Evolutionary conservation across 2,329 filamentous ascomycete genomes (phyloP).

Genomic region (Aspergillus neoniger): DNA sequence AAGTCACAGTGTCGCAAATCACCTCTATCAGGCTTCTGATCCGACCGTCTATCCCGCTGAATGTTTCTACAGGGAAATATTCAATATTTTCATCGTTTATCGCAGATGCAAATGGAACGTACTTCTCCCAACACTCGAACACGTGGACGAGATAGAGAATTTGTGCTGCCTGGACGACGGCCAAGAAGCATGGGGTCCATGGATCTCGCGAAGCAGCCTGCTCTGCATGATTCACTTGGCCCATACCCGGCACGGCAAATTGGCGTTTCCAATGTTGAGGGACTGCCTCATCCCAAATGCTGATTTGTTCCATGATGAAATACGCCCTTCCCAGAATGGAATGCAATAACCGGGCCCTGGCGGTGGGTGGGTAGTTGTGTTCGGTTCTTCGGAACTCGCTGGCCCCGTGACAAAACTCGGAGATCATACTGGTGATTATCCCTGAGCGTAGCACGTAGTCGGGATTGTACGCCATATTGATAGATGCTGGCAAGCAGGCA

Average conservation of each 20-base stretch:
- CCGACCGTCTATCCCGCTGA: background rate
- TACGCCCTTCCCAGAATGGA: background rate
- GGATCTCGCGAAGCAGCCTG: background rate
- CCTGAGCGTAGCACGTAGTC: slow-evolving; percentile 2
- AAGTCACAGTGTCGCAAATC: background rate
- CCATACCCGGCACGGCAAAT: background rate
- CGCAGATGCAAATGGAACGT: background rate
- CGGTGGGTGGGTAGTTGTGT: too few relatives aligned
- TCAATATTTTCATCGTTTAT: background rate
- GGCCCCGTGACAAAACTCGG: background rate
- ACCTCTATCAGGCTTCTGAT: background rate
- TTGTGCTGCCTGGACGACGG: slow-evolving; percentile 1
- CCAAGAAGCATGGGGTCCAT: slow-evolving; percentile 1
- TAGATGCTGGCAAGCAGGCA: slow-evolving; percentile 1
- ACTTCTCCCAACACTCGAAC: background rate
- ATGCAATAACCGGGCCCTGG: background rate
- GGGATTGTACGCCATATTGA: background rate
- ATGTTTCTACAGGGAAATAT: background rate
- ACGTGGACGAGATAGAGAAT: background rate
- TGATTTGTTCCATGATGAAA: background rate
- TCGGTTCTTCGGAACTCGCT: background rate
- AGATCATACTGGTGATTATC: slow-evolving; percentile 3
- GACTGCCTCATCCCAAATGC: slow-evolving; percentile 1
- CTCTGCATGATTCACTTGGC: background rate
- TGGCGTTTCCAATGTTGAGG: background rate